Evolutionary conservation across 306 rosid genomes (phyloP), one percentile per base, ranked within the genome.

Genomic region (Sechiopsis laciniata): DNA sequence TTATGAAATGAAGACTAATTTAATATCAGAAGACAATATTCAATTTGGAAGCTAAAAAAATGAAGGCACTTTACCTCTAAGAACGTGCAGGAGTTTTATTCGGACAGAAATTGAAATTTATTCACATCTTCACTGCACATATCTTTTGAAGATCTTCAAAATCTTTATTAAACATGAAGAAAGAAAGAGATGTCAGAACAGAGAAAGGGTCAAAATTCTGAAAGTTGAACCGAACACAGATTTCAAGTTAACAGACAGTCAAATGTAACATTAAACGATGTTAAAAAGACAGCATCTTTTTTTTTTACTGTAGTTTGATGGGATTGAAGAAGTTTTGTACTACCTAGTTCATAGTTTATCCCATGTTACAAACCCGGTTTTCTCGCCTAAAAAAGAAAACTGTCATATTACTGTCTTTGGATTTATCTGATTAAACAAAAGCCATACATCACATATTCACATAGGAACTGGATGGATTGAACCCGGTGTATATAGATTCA

Each of bases 371-470:
- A 50, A 51, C 19, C 72, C 54, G 24, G 21, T 32, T 6, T 19
- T 26, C 29, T 55, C 32, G 60, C 29, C 52, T 7, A 3, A 19
- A 9, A 50, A 12, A 50, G 53, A 20, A 17, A 68, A 54, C 35
- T 48, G 56, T 68, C 57, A 22, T 14, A 13, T 48, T 48, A 20
- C 73, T 68, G 73, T 21, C 8, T 21, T 22, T 68, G 57, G 32
- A 21, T 24, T 22, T 13, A 48, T 69, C 15, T 52, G 60, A 51
- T 50, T 78, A 75, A 84, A 82, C 75, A 76, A 74, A 46, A 58
- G 6, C 60, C 53, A 59, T 56, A 15, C 58, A 77, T 86, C 96
- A 87, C 91, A 86, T 87, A 64, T 78, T 86, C 96, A 91, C 94
- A 91, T 89, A 93, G 78, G 81, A 42, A 79, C 76, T 74, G 76